Base-by-base conservation (phyloP, 805 yeast genomes). In the Saturnispora halmiae region DNA sequence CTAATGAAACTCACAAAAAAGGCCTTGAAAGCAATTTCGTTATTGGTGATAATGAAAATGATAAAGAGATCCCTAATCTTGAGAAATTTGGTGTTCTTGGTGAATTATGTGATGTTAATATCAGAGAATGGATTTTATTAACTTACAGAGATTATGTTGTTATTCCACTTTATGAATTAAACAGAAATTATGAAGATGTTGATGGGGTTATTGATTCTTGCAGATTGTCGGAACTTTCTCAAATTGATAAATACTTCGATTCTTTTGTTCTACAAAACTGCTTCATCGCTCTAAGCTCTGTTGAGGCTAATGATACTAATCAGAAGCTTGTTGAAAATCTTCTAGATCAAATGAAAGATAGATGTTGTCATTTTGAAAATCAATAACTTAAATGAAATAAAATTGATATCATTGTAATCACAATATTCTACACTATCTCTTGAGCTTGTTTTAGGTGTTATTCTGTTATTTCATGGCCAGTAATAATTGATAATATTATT, bases 271-370 rank as follows among this genome's bases (percentile, higher is more conserved):
- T 81, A 24, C 56, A 77, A 9, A 84, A 78, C 51, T 81, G 90
- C 50, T 70, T 79, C 47, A 76, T 81, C 6, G 63, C 75, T 22
- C 54, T 82, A 24, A 67, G 70, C 16, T 65, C 75, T 1, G 66
- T 77, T 3, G 71, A 70, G 34, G 67, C 78, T 0, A 64, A 60
- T 6, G 80, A 77, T 49, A 70, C 70, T 18, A 69, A 72, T 42
- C 87, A 79, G 50, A 63, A 61, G 31, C 64, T 70, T n/a, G 63
- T 80, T n/a, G 82, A 78, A 34, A 73, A 69, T 38, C 55, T 76
- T 41, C 58, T 73, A 51, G 49, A 51, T 20, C 56, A 51, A 31
- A 44, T 51, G n/a, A 49, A 51, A 28, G 59, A 60, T 29, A 50
- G 39, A 28, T 53, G 56, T 28, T 8, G 31, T n/a, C 34, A 32